Evolutionary conservation across 2,329 filamentous ascomycete species (phyloP).

Genomic region (Beauveria pseudobassiana): DNA sequence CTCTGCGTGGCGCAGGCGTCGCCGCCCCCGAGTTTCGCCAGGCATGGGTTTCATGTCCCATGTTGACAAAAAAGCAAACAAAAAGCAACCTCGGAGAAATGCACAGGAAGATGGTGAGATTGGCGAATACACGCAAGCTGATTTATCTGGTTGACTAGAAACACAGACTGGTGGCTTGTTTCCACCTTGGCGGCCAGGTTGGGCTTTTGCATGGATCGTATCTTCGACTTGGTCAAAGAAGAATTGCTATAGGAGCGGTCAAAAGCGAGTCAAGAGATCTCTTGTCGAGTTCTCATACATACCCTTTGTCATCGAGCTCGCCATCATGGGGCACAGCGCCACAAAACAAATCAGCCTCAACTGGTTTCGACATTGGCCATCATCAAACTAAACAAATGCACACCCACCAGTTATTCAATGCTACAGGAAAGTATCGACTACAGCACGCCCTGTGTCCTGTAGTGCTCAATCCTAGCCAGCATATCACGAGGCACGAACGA

Average conservation of each 20-base stretch:
- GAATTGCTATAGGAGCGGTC: no score
- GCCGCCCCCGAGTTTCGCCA: not conserved
- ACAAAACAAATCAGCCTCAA: slow-evolving; percentile 9
- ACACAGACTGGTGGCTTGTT: no score
- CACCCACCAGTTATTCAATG: not conserved
- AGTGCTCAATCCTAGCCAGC: not conserved
- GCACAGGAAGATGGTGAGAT: not conserved
- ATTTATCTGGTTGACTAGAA: not conserved
- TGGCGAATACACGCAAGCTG: not conserved
- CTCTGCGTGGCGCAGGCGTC: not conserved
- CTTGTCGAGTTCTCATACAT: no score
- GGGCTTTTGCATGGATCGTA: no score
- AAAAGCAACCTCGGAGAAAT: not conserved
- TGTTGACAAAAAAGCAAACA: not conserved
- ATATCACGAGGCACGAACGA: not conserved
- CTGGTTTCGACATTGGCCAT: slow-evolving; percentile 1
- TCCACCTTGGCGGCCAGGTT: no score
- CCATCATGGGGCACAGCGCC: not conserved
- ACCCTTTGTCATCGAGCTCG: no score
- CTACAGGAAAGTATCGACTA: slow-evolving; percentile 5
- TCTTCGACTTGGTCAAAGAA: no score
- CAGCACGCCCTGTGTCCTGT: not conserved
- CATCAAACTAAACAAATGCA: slow-evolving; percentile 10
- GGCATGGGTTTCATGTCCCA: not conserved
- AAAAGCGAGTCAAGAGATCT: no score